These are phyloP conservation scores for Bryum argenteum DNA, from an alignment of 225 moss, liverwort and hornwort species.

Conservation along the genomic window DNA sequence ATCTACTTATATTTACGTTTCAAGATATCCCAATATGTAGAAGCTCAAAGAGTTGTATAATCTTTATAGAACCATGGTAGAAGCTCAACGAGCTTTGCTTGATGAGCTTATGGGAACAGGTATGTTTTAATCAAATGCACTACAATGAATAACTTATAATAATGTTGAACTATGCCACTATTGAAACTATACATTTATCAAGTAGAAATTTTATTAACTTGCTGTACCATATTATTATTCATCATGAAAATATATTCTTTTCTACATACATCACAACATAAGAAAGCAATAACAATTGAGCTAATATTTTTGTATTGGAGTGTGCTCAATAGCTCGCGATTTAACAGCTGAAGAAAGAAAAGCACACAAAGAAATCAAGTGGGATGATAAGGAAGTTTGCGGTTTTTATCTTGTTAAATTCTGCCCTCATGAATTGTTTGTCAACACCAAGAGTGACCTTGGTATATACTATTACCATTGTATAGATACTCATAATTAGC, in stretches of 20 bases:
- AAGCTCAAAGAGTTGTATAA: not conserved
- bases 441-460: conserved; percentile 99
- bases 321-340: conserved; percentile 64
- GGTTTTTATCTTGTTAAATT: conserved; percentile 86
- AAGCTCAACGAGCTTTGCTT: conserved; percentile 96
- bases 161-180: rapidly evolving
- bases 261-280: too few species aligned
- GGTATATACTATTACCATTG: conserved; percentile 40
- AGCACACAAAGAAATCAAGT: conserved; percentile 70
- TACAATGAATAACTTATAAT: not conserved
- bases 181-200: not conserved
- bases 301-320: not conserved
- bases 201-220: too few species aligned
- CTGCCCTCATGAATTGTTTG: conserved; percentile 96
- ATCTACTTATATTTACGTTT: not conserved
- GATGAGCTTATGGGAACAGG: conserved; percentile 99
- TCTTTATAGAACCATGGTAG: conserved; percentile 59
- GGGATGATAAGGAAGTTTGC: conserved; percentile 97
- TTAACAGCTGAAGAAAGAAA: conserved; percentile 86
- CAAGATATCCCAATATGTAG: not conserved
- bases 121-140: not conserved
- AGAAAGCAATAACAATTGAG: not conserved
- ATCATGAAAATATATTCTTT: too few species aligned
- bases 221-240: too few species aligned
- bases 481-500: rapidly evolving